A percentile compares a stretch with the other conserved stretches of the same genome.
These are phyloP conservation scores for Neurospora sp. DNA, from an alignment of 2,329 filamentous ascomycete species.

Conservation along the genomic window DNA sequence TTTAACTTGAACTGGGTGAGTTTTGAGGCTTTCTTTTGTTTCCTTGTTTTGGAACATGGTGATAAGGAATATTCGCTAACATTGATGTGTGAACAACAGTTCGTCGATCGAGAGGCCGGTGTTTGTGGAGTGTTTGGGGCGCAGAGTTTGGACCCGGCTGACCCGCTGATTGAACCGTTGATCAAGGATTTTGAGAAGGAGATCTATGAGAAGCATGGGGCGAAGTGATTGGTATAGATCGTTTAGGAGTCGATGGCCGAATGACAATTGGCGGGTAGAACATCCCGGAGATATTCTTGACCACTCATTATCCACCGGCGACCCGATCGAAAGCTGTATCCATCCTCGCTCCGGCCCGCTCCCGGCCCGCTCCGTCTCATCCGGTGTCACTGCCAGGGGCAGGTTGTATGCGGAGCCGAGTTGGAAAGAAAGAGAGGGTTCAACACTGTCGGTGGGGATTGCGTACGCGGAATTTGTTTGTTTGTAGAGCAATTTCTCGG, in stretches of 20 bases:
- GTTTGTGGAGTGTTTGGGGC: conserved; percentile 19
- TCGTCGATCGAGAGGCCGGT: conserved; percentile 18
- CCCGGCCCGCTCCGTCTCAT: neutral
- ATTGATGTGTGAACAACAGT: conserved; percentile 6
- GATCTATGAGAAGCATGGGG: conserved; percentile 7
- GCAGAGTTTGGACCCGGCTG: conserved; percentile 11
- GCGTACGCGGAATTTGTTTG: neutral
- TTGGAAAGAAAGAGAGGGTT: neutral
- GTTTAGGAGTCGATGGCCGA: too few relatives aligned
- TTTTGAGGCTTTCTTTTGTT: neutral
- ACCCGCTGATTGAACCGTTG: conserved; percentile 5
- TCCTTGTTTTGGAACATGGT: neutral
- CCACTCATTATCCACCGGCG: neutral
- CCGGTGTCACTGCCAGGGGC: neutral
- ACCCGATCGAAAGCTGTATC: neutral
- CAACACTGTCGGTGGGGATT: neutral
- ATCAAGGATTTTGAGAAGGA: conserved; percentile 15
- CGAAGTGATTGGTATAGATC: neutral
- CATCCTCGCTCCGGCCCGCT: neutral
- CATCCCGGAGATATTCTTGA: neutral
- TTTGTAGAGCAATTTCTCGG: too few relatives aligned
- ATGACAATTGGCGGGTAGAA: neutral
- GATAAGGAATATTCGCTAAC: neutral
- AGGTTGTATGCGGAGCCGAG: neutral
- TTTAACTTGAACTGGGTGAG: conserved; percentile 19